Conservation (phyloP, 352 stramenopile genomes). For the Pythium aristosporum region DNA sequence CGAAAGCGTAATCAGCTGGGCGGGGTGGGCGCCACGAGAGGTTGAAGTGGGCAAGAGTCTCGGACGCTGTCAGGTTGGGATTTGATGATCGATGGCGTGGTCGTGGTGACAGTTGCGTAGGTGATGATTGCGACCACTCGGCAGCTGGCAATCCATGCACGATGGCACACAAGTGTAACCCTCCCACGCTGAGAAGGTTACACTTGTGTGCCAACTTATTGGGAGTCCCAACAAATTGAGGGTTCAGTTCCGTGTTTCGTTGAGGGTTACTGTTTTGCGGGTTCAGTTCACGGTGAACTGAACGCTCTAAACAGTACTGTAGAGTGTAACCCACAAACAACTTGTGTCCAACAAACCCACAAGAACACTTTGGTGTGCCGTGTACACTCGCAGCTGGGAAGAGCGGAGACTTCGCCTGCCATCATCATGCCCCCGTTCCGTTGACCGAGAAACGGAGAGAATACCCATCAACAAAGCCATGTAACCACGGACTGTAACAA, state of each 20-base stretch:
- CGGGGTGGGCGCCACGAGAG: background rate
- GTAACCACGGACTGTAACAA: too few relatives aligned
- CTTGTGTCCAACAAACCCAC: too few relatives aligned
- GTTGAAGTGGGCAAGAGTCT: slow-evolving; percentile 6
- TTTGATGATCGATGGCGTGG: background rate
- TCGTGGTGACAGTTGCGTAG: slow-evolving; percentile 1
- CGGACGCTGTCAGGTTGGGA: background rate
- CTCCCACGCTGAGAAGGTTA: background rate
- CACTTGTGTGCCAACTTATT: too few relatives aligned
- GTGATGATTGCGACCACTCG: slow-evolving; percentile 5
- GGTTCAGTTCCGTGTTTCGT: too few relatives aligned
- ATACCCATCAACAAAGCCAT: too few relatives aligned
- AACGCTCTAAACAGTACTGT: too few relatives aligned
- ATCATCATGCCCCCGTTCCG: too few relatives aligned
- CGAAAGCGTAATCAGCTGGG: slow-evolving; percentile 11
- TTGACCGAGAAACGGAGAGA: too few relatives aligned
- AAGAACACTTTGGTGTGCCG: background rate
- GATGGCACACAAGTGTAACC: slow-evolving; percentile 8
- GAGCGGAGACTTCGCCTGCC: background rate
- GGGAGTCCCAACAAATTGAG: too few relatives aligned
- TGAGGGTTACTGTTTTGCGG: too few relatives aligned
- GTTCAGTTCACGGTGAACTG: too few relatives aligned
- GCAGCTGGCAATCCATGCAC: slow-evolving; percentile 13
- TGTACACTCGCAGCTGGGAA: slow-evolving; percentile 3
- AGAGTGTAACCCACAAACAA: too few relatives aligned